Evolutionary conservation across 176 grass and related monocot species (phyloP), one percentile per base, ranked within the genome.

Genomic region (Avena eriantha): DNA sequence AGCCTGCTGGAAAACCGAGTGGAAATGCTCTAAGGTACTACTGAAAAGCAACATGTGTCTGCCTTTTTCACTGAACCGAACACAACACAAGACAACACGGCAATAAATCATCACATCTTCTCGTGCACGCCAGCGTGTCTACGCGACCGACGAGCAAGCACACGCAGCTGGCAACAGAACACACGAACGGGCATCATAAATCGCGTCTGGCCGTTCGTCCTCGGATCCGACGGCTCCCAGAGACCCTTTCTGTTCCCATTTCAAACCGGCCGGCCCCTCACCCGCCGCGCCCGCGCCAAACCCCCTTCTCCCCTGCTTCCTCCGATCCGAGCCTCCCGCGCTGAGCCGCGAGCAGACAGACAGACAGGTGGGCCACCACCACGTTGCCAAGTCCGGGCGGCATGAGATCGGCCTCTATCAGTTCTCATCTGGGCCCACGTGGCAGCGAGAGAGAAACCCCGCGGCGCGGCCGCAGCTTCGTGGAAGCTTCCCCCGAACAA

Each of bases 251-350:
- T 13, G 2, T 13, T 43, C 15, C 59, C 68, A 29, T 75, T 90
- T 79, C 35, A 90, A 90, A 90, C 65, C 23, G 16, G 8, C 9
- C 53, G 49, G 69, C 12, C 5, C 8, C 5, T 80, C n/a, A 56
- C 79, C 72, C 84, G 85, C 48, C 84, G 57, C 75, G 84, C 89
- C 80, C 84, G 57, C 75, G 84, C 89, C 67, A 73, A 90, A 39
- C 79, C 60, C 55, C 49, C 7, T 21, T 4, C 9, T 17, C 5
- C 23, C 36, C 39, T 41, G 39, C 39, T 7, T 4, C 17, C 39
- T 46, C 16, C 26, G 45, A 65, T 80, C 43, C 10, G 36, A 58
- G 35, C n/a, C 15, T 73, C 34, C 67, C 22, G 51, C 68, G 51
- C 68, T 22, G 15, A 19, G 35, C 13, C 31, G 1, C 21, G 43